A percentile compares a stretch with the other conserved stretches of the same genome.
phyloP scores from a whole-genome alignment of 2,329 filamentous ascomycete species.

The Ceratocystiopsis sp. region DNA sequence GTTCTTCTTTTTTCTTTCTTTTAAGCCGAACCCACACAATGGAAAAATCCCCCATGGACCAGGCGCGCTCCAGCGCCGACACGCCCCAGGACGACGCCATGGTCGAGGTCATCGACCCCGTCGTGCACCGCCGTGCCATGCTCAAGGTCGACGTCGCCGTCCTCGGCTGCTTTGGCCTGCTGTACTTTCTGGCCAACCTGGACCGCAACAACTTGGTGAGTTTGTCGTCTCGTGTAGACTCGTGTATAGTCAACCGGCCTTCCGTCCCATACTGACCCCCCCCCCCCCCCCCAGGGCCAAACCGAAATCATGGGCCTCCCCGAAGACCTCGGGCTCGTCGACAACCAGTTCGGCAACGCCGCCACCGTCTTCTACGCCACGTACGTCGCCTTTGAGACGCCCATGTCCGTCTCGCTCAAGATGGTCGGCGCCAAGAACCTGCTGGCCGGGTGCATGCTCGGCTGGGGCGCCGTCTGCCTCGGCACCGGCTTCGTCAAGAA shows the following conservation, averaged over 20 bases:
- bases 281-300: conserved; percentile 1
- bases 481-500: conserved; percentile 8
- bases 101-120: conserved; percentile 4
- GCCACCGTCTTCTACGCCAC: conserved; percentile 27
- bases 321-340: conserved; percentile 15
- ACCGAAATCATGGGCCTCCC: conserved; percentile 18
- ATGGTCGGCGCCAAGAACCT: conserved; percentile 16
- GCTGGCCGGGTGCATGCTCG: conserved; percentile 8
- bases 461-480: conserved; percentile 16
- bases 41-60: background rate
- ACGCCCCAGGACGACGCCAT: background rate
- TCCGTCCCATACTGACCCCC: background rate
- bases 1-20: too few species aligned
- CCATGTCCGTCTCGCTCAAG: conserved; percentile 9
- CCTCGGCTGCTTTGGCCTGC: conserved; percentile 10
- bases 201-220: conserved; percentile 15
- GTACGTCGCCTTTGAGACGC: conserved; percentile 35
- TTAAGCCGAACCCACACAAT: too few species aligned
- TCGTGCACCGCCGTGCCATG: conserved; percentile 4
- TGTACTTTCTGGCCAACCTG: conserved; percentile 17
- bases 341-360: conserved; percentile 20
- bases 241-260: too few species aligned
- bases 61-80: background rate
- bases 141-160: conserved; percentile 7
- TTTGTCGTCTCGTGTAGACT: background rate